Evolutionary conservation across 495 filamentous ascomycete species (phyloP).

Genomic region (Annulohypoxylon maeteangense): DNA sequence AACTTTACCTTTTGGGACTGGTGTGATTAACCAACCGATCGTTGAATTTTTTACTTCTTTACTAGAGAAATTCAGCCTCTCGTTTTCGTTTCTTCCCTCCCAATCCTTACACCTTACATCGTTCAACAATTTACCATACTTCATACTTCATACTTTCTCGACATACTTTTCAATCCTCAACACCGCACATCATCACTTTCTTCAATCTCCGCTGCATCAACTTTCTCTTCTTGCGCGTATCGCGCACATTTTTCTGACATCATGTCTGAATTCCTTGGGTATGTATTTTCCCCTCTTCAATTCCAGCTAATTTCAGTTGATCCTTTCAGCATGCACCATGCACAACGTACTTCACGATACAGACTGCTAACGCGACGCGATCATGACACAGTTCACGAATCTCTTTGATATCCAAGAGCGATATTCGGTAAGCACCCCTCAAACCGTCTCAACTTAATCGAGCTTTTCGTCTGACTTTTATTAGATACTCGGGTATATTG

Average conservation of each 20-base stretch:
- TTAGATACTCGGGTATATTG: constrained; percentile 91
- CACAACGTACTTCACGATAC: background rate
- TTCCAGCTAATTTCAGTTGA: background rate
- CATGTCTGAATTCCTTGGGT: constrained; percentile 67
- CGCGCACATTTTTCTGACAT: constrained; percentile 35
- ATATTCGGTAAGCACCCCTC: constrained; percentile 79
- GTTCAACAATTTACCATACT: constrained; percentile 29
- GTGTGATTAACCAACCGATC: constrained; percentile 13
- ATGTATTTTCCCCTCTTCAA: constrained; percentile 35
- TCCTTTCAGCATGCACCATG: background rate
- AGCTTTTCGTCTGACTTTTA: constrained; percentile 43
- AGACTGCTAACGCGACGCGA: constrained; percentile 41
- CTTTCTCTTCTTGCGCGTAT: constrained; percentile 38
- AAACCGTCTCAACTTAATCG: constrained; percentile 7
- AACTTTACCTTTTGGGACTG: constrained; percentile 27
- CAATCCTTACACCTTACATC: constrained; percentile 21
- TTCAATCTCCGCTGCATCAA: constrained; percentile 22
- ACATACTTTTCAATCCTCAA: constrained; percentile 26
- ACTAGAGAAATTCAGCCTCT: constrained; percentile 30
- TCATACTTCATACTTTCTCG: constrained; percentile 29
- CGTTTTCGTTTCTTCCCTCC: constrained; percentile 18
- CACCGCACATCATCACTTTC: constrained; percentile 20
- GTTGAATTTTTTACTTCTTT: constrained; percentile 30
- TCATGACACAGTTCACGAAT: constrained; percentile 72
- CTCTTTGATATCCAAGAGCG: constrained; percentile 94